Evolutionary conservation across 345 rosid species (phyloP), one percentile per base, ranked within the genome.

Genomic region (Boechera stricta): DNA sequence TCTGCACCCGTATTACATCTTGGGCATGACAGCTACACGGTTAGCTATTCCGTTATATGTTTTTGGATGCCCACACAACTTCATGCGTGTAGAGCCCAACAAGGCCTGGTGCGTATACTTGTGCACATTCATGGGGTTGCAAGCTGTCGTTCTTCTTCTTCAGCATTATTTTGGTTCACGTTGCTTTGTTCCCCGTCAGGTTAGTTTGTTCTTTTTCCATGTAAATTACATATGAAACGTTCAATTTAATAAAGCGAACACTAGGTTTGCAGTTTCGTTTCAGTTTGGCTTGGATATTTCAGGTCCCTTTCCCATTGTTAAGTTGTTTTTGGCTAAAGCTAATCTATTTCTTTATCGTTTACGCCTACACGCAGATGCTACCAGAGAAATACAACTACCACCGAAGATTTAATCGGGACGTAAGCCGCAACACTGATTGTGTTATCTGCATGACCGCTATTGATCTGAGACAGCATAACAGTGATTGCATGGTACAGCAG

Each of bases 381-480:
- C 99, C 98, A 0, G 99, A 95, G 89, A 95, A 92, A 82, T 95
- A 92, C 79, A 88, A 89, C 86, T 92, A 95, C 76, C 82, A 83
- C 61, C 90, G 96, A 82, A 86, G 93, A 67, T 80, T 86, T 41
- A 85, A 86, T 78, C 87, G 78, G 41, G 87, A 82, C 10, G 42
- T 83, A 45, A 82, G 61, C 74, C 89, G 85, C 75, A 67, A 73
- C 12, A 87, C 86, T 15, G 99, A 95, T 66, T 95, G 99, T 7
- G 98, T 92, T 75, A 95, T 95, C 83, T 95, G 99, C 86, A 95
- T 95, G 99, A 92, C 98, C 7, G 78, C 89, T 60, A 89, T 95
- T 70, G 90, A 95, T 79, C 83, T 88, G 66, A 82, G 83, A 3
- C 92, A 80, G 70, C 90, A 85, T 61, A 81, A 84, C 26, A 87